A percentile compares a stretch with the other conserved stretches of the same genome.
phyloP scores from a whole-genome alignment of 306 rosid genomes.

The Trifolium fragiferum region DNA sequence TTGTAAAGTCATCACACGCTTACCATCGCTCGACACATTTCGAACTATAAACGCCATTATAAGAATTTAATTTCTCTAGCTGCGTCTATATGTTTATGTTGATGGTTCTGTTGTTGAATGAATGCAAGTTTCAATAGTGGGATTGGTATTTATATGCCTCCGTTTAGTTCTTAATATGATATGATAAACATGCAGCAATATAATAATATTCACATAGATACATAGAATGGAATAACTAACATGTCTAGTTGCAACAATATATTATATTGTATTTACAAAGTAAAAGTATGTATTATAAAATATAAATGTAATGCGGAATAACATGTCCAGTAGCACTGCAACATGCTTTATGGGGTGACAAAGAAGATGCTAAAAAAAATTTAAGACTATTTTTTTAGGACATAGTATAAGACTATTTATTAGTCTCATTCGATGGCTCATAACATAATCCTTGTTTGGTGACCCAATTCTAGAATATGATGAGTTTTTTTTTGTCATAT shows the following conservation, averaged over 20 bases:
- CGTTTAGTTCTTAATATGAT: not conserved
- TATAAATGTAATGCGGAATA: not conserved
- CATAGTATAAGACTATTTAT: too few relatives aligned
- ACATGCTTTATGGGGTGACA: conserved; percentile 10
- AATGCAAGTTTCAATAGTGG: not conserved
- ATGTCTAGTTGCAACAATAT: not conserved
- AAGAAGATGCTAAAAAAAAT: not conserved
- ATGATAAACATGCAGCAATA: conserved; percentile 14
- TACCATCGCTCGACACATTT: conserved; percentile 29
- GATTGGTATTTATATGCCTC: not conserved
- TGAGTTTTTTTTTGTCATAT: too few relatives aligned
- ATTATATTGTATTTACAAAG: not conserved
- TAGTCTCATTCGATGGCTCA: too few relatives aligned
- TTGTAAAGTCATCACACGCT: conserved; percentile 38
- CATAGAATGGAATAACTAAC: conserved; percentile 1
- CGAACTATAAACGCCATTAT: conserved; percentile 40
- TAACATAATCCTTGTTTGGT: too few relatives aligned
- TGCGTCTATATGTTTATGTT: not conserved
- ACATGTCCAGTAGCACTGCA: conserved; percentile 10
- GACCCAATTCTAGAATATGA: too few relatives aligned
- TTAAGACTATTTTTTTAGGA: too few relatives aligned
- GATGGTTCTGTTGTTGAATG: not conserved
- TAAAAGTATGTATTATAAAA: not conserved
- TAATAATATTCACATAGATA: conserved; percentile 4
- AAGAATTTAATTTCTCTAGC: not conserved